A percentile compares a stretch with the other conserved stretches of the same genome.
Conservation (phyloP, 192 early-diverging fungal genomes). For the Gonapodya prolifera region DNA sequence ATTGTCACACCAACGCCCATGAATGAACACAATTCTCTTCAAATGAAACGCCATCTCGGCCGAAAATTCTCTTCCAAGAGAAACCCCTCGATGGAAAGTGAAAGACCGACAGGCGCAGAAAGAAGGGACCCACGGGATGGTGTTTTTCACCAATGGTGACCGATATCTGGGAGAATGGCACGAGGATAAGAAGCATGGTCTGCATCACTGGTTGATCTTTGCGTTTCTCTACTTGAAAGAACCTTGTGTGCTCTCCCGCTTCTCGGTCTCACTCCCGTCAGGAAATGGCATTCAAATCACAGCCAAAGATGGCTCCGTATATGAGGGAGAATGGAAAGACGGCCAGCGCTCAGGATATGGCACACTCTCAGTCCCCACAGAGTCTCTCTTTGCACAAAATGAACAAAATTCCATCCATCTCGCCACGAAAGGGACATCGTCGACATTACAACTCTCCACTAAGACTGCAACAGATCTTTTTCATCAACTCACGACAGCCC, state of each 20-base stretch:
- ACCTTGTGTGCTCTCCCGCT: not conserved
- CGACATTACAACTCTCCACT: not conserved
- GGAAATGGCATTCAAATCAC: constrained; percentile 44
- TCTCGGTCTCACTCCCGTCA: constrained; percentile 8
- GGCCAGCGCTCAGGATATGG: constrained; percentile 38
- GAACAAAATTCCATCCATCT: not conserved
- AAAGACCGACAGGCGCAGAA: constrained; percentile 36
- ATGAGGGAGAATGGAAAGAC: constrained; percentile 42
- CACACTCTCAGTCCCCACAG: constrained; percentile 32
- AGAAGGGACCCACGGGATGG: constrained; percentile 35
- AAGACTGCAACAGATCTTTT: not conserved
- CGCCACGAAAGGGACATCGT: not conserved
- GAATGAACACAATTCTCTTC: too few relatives aligned
- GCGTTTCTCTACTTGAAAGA: not conserved
- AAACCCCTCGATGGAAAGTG: constrained; percentile 21
- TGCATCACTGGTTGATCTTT: not conserved
- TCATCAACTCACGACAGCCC: not conserved
- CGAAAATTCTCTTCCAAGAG: not conserved
- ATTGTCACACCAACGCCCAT: not conserved
- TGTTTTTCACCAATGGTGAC: constrained; percentile 46
- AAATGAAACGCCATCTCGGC: not conserved
- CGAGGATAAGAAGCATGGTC: constrained; percentile 37
- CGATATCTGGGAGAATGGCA: constrained; percentile 46
- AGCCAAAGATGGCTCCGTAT: constrained; percentile 25
- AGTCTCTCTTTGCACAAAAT: not conserved